phyloP scores from a whole-genome alignment of 345 rosid species.

The Eucalyptus regnans region DNA sequence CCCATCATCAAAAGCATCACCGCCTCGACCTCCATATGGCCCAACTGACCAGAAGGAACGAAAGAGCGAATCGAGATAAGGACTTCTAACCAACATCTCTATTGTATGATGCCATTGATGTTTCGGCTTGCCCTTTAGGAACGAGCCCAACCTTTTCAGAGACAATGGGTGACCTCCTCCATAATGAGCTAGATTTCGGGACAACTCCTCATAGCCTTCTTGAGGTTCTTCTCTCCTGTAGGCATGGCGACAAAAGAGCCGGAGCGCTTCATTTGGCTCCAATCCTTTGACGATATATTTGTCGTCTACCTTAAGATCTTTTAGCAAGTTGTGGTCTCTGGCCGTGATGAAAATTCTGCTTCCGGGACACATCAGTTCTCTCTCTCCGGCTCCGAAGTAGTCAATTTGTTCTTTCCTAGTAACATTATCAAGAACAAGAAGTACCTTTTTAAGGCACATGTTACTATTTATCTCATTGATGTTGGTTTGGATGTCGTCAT shows the following conservation, averaged over 20 bases:
- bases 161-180: background rate
- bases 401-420: background rate
- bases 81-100: too few relatives aligned
- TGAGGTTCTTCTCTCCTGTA: background rate
- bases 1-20: too few relatives aligned
- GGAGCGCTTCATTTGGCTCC: background rate
- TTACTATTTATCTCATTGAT: background rate
- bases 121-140: background rate
- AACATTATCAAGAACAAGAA: background rate
- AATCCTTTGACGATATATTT: background rate
- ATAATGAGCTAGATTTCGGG: background rate
- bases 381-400: background rate
- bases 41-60: too few relatives aligned
- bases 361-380: background rate
- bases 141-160: background rate
- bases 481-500: background rate
- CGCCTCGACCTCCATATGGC: too few relatives aligned
- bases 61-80: too few relatives aligned
- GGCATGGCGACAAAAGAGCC: background rate
- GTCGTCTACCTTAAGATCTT: background rate
- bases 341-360: background rate
- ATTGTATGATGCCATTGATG: background rate
- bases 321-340: background rate
- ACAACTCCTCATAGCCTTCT: background rate
- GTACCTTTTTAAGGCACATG: background rate